phyloP scores from a whole-genome alignment of 192 early-diverging fungal species.

The Coemansia sp. region DNA sequence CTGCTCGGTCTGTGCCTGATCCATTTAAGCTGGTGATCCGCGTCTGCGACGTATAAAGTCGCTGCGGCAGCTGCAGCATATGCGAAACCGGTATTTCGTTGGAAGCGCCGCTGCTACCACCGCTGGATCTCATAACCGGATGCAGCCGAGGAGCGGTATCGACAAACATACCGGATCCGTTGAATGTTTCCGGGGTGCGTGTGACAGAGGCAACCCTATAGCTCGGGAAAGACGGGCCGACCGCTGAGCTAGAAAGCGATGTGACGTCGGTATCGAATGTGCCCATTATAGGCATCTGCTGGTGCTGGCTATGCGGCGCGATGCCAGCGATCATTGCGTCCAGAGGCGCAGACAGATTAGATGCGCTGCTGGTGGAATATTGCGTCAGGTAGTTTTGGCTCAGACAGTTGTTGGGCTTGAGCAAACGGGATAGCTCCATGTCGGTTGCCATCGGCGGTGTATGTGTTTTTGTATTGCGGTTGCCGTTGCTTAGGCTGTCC shows the following conservation, averaged over 20 bases:
- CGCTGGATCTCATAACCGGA: slow-evolving; percentile 19
- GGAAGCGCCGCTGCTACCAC: neutral
- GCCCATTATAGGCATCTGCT: neutral
- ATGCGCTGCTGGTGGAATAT: neutral
- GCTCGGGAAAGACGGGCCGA: slow-evolving; percentile 20
- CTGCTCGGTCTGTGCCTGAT: neutral
- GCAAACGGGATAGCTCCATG: slow-evolving; percentile 9
- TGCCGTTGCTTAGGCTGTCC: slow-evolving; percentile 41
- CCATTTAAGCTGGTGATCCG: neutral
- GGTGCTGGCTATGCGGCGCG: neutral
- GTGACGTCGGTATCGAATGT: neutral
- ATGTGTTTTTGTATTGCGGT: neutral
- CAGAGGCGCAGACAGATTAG: neutral
- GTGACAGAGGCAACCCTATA: slow-evolving; percentile 27
- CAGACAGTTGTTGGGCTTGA: slow-evolving; percentile 3
- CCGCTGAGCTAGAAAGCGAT: neutral
- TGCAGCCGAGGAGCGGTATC: slow-evolving; percentile 11
- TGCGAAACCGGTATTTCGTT: neutral
- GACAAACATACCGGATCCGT: slow-evolving; percentile 3
- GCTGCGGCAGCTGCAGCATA: slow-evolving; percentile 18
- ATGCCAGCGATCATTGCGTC: slow-evolving; percentile 7
- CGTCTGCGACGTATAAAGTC: slow-evolving; percentile 19
- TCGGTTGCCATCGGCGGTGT: slow-evolving; percentile 13
- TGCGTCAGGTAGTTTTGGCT: neutral
- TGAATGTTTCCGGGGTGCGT: slow-evolving; percentile 17